Conservation (phyloP, 805 yeast species). For the Cyberlindnera japonica region DNA sequence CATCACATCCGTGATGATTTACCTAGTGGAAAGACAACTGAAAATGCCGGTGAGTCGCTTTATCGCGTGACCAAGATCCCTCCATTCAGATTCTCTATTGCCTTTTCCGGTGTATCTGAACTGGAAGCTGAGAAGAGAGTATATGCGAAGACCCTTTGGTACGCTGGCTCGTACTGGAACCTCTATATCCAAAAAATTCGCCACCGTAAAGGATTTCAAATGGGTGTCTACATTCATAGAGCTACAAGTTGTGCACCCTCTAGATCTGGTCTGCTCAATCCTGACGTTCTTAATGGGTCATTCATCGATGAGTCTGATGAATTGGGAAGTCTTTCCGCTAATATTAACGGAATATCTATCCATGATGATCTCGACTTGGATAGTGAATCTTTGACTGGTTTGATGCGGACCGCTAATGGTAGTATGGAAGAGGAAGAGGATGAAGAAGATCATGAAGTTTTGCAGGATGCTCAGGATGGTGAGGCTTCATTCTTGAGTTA, state of each 20-base stretch:
- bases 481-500: constrained; percentile 36
- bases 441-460: constrained; percentile 21
- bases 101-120: constrained; percentile 45
- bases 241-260: constrained; percentile 39
- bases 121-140: constrained; percentile 44
- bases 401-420: constrained; percentile 7
- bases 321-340: constrained; percentile 6
- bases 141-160: constrained; percentile 51
- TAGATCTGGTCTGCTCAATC: constrained; percentile 38
- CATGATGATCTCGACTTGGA: constrained; percentile 5
- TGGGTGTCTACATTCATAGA: constrained; percentile 55
- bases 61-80: constrained; percentile 43
- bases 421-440: constrained; percentile 22
- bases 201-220: constrained; percentile 41
- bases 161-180: constrained; percentile 61
- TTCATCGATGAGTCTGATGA: constrained; percentile 9
- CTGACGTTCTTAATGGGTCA: constrained; percentile 30
- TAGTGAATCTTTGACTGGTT: constrained; percentile 5
- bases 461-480: constrained; percentile 9
- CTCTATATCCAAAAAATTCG: constrained; percentile 48
- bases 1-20: constrained; percentile 20
- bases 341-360: constrained; percentile 12
- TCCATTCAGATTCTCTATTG: constrained; percentile 51
- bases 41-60: constrained; percentile 13
- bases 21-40: constrained; percentile 22